A percentile compares a stretch with the other conserved stretches of the same genome.
Evolutionary conservation across 2,329 filamentous ascomycete genomes (phyloP).

Genomic region (Chaetomium globosum): DNA sequence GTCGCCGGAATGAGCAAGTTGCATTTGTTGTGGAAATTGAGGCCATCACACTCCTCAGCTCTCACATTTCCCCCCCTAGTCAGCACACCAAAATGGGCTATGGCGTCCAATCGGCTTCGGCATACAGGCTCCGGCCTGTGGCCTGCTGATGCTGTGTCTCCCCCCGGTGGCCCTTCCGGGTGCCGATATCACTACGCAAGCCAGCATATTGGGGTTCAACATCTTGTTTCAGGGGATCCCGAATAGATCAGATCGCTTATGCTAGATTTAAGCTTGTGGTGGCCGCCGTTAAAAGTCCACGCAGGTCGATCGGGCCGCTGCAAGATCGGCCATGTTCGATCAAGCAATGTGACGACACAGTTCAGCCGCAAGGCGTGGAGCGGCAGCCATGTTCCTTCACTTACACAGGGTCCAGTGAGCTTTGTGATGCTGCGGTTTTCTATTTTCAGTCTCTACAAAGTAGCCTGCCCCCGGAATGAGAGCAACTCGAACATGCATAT

Average conservation of each 20-base stretch:
- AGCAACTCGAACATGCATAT: neutral
- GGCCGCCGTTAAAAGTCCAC: slow-evolving; percentile 7
- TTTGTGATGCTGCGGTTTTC: neutral
- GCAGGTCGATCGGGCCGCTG: slow-evolving; percentile 14
- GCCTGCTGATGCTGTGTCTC: slow-evolving; percentile 22
- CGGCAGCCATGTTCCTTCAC: neutral
- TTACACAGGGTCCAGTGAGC: neutral
- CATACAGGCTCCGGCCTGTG: neutral
- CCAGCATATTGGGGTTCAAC: neutral
- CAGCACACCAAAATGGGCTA: neutral
- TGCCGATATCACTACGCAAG: neutral
- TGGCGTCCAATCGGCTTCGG: slow-evolving; percentile 23
- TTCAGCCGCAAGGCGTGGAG: neutral
- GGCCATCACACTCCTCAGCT: slow-evolving; percentile 17
- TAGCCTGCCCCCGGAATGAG: neutral
- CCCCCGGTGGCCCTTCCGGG: neutral
- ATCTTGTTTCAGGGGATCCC: neutral
- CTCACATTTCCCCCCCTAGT: slow-evolving; percentile 2
- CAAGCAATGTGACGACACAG: slow-evolving; percentile 2
- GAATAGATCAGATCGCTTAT: neutral
- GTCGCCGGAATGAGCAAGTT: slow-evolving; percentile 8
- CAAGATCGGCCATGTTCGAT: slow-evolving; percentile 19
- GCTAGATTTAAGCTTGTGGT: neutral
- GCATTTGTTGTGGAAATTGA: slow-evolving; percentile 7
- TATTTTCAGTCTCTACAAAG: neutral